Conservation (phyloP, 2,329 filamentous ascomycete genomes). For the Didymella keratinophila region DNA sequence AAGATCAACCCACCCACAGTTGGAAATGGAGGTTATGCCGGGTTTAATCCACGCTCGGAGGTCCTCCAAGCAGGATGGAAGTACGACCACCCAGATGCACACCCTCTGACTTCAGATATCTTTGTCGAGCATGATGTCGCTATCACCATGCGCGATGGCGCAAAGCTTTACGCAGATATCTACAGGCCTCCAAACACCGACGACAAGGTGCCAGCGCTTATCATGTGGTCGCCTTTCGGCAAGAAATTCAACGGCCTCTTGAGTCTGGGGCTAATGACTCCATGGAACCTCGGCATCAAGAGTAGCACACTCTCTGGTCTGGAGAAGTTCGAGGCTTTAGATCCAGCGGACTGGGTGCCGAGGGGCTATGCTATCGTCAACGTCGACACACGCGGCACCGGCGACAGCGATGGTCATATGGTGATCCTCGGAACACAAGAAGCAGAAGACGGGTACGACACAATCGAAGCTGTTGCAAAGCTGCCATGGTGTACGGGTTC, state of each 20-base stretch:
- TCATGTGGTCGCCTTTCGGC: background rate
- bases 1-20: background rate
- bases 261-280: background rate
- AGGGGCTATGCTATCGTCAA: slow-evolving; percentile 49
- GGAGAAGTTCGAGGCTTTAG: slow-evolving; percentile 51
- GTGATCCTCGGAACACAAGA: slow-evolving; percentile 31
- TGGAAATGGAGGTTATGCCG: background rate
- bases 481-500: slow-evolving; percentile 47
- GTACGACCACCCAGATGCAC: background rate
- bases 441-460: slow-evolving; percentile 57
- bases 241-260: slow-evolving; percentile 1
- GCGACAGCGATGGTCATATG: slow-evolving; percentile 38
- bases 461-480: slow-evolving; percentile 53
- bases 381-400: slow-evolving; percentile 43
- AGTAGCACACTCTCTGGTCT: background rate
- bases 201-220: background rate
- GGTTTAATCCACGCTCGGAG: background rate
- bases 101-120: background rate
- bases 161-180: background rate
- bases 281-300: background rate
- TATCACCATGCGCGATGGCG: background rate
- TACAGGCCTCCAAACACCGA: background rate
- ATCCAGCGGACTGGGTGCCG: slow-evolving; percentile 49
- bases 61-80: background rate
- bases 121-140: background rate